Conservation (phyloP, 345 rosid species). For the Firmiana major region DNA sequence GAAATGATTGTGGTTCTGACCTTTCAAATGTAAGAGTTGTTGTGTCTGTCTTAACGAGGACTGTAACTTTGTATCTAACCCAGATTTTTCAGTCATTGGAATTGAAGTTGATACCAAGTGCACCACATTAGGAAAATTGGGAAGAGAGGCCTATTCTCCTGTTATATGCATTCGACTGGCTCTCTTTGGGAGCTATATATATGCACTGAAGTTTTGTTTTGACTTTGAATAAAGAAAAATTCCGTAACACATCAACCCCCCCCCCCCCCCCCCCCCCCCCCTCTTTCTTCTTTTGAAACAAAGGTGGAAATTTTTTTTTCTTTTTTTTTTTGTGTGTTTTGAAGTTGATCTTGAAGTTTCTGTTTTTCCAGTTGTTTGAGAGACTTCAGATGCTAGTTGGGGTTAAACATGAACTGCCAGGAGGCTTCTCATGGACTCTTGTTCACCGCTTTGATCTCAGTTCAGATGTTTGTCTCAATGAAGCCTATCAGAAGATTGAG, state of each 20-base stretch:
- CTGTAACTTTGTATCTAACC: not conserved
- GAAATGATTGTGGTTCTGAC: not conserved
- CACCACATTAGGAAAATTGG: not conserved
- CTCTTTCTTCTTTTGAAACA: not conserved
- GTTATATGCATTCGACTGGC: not conserved
- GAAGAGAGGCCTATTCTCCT: not conserved
- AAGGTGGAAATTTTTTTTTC: not conserved
- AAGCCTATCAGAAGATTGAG: constrained; percentile 49
- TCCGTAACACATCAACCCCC: not conserved
- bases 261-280: no score
- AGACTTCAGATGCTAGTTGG: constrained; percentile 63
- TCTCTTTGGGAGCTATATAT: not conserved
- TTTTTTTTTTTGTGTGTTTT: not conserved
- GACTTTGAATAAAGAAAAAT: not conserved
- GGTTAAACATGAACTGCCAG: constrained; percentile 72
- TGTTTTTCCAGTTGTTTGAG: constrained; percentile 43
- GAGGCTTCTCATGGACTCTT: constrained; percentile 77
- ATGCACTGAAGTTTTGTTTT: not conserved
- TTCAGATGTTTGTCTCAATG: constrained; percentile 42
- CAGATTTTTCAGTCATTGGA: not conserved
- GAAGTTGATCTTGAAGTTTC: not conserved
- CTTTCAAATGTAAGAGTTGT: not conserved
- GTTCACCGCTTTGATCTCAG: constrained; percentile 56
- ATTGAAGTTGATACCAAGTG: not conserved
- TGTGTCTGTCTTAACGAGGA: not conserved